Evolutionary conservation across 805 yeast genomes (phyloP).

Genomic region (Blastobotrys chiropterorum): DNA sequence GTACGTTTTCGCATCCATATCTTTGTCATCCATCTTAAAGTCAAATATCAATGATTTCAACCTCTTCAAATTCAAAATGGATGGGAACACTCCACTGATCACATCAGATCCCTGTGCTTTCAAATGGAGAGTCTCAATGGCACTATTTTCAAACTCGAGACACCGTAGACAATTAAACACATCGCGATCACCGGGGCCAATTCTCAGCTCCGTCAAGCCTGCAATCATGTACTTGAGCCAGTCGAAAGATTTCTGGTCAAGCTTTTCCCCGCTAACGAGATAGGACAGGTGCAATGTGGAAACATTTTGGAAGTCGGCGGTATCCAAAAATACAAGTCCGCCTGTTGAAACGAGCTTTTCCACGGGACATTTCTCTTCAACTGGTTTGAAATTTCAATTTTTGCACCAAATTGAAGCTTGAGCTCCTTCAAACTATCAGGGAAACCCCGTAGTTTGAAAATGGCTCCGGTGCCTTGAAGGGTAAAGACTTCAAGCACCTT

Average conservation of each 20-base stretch:
- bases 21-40: no score
- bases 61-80: background rate
- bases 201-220: no score
- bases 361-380: background rate
- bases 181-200: no score
- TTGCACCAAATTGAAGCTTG: background rate
- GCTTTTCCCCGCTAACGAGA: no score
- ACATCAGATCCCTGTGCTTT: background rate
- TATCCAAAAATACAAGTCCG: background rate
- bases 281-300: background rate
- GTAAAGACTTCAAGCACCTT: no score
- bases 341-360: background rate
- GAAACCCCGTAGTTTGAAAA: background rate
- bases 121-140: background rate
- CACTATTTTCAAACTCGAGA: background rate
- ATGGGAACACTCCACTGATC: background rate
- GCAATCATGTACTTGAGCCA: no score
- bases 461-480: no score
- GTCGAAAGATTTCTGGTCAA: no score
- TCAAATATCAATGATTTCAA: no score
- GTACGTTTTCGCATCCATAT: no score
- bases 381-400: background rate
- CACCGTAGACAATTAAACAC: no score
- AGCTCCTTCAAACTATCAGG: background rate
- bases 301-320: background rate